Conservation (phyloP, 2,329 filamentous ascomycete genomes). For the Aureobasidium mangrovei region DNA sequence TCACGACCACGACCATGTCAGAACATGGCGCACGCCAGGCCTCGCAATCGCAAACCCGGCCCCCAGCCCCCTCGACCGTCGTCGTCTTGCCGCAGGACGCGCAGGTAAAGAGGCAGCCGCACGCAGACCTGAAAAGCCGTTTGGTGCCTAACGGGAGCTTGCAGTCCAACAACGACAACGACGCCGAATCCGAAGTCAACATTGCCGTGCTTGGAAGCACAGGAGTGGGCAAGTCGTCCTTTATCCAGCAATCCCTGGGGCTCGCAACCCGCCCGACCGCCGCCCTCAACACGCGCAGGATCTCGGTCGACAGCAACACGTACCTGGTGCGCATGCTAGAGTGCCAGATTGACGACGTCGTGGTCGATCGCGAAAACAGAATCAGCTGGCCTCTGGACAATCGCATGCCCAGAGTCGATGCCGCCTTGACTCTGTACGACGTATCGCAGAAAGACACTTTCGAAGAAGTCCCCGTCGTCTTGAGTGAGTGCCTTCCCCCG, state of each 20-base stretch:
- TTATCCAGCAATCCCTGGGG: constrained; percentile 49
- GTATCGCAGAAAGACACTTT: constrained; percentile 71
- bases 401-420: constrained; percentile 68
- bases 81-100: neutral
- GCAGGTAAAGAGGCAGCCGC: neutral
- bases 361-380: constrained; percentile 39
- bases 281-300: constrained; percentile 41
- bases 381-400: constrained; percentile 59
- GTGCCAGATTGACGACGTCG: constrained; percentile 44
- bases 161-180: constrained; percentile 15
- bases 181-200: constrained; percentile 44
- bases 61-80: neutral
- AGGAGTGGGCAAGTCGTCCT: constrained; percentile 50
- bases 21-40: neutral
- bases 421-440: constrained; percentile 79
- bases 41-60: neutral
- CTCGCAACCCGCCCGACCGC: constrained; percentile 37
- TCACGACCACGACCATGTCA: constrained; percentile 7
- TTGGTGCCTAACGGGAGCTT: constrained; percentile 14
- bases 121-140: neutral
- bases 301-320: constrained; percentile 47
- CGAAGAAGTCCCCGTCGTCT: constrained; percentile 60
- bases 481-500: constrained; percentile 55
- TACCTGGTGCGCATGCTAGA: constrained; percentile 52
- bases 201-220: constrained; percentile 49